Evolutionary conservation across 331 rosid genomes (phyloP), one percentile per base, ranked within the genome.

Genomic region (Acacia pycnantha): DNA sequence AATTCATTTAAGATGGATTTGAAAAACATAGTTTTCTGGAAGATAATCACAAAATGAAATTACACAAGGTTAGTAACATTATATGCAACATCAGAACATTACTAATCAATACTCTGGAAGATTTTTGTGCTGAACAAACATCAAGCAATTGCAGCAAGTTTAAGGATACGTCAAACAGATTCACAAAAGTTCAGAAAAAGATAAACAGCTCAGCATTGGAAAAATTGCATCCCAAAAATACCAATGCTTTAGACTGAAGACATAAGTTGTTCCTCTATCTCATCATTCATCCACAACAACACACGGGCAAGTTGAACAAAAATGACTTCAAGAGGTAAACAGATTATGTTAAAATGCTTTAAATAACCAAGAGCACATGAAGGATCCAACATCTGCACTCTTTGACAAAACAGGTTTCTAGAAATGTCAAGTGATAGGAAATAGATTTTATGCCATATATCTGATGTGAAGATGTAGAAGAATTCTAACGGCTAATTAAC

Each of bases 1-100:
- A 71, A 90, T 75, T 90, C 97, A 72, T 88, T 66, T 40, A 92
- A 69, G 72, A 90, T 89, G 35, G 83, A 79, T 87, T 90, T 92
- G 83, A 88, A 90, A 58, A 85, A 70, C 50, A 73, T 40, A 26
- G 68, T 50, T 82, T 81, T 70, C 92, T 91, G 82, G 8, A 86
- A 76, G 77, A 77, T n/a, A 33, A 40, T 26, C 66, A 70, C 41
- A 35, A 51, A 11, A 12, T 37, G 27, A 46, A 53, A 14, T 37
- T 41, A n/a, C 27, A 3, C 44, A 41, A 41, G 31, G 76, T 56
- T 31, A 29, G 65, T 5, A 64, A 41, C 70, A 79, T 31, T 8
- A 18, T 51, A 50, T 24, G n/a, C 24, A 35, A 75, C 37, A 5
- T 73, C 26, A 74, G 35, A 74, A 47, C 59, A 70, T 29, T 46